Evolutionary conservation across 2,329 filamentous ascomycete genomes (phyloP), one percentile per base, ranked within the genome.

Genomic region (Paecilomyces fulvus): DNA sequence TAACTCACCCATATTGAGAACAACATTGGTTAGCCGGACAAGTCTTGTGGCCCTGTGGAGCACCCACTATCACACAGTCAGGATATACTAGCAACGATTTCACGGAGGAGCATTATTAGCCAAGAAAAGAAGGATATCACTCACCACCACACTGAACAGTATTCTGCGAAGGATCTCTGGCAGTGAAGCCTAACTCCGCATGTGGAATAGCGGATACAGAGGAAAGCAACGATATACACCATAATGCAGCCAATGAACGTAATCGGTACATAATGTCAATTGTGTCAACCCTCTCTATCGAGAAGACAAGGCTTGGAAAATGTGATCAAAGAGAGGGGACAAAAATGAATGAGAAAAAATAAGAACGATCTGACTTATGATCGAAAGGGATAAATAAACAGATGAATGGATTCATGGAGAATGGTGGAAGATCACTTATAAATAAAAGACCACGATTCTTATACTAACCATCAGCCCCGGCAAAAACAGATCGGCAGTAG

Each of bases 21-120:
- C 60, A 64, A 30, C 59, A 64, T 8, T 55, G 49, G 11, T 49
- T 30, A 4, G 59, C 23, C n/a, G 59, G 57, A 17, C 55, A 61
- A 53, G 51, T 21, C 54, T 56, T 25, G 53, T 23, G 8, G 48
- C 56, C 49, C 52, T 56, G n/a, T 20, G 49, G 25, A 21, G 59
- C 59, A 54, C 48, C 21, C 3, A 28, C 48, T 49, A 25, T 25
- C 5, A 23, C 14, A 23, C 11, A 21, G n/a, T 48, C 3, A 37
- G 25, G 2, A 37, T 33, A 28, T 52, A 12, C 20, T 11, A 17
- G 17, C 5, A 52, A 12, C 10, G 0, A 17, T 52, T 52, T 6
- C 10, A 6, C 1, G 21, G 9, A 9, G 5, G 9, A 7, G 8
- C n/a, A 43, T n/a, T 9, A 8, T 43, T 12, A 20, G n/a, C 9